Evolutionary conservation across 345 rosid species (phyloP).

Genomic region (Geranium brycei): DNA sequence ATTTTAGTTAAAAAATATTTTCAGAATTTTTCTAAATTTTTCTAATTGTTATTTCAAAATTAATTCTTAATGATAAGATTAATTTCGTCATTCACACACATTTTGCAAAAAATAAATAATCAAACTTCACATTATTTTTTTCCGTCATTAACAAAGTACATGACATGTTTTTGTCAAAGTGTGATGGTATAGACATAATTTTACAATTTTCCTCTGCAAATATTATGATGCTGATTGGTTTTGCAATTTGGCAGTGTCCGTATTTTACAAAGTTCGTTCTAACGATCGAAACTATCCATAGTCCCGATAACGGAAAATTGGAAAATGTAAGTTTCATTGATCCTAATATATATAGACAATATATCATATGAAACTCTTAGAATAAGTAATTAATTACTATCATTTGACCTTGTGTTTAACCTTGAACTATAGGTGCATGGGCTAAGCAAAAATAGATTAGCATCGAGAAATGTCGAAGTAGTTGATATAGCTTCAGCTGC

Average conservation of each 20-base stretch:
- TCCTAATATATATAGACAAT: neutral
- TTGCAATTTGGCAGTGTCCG: conserved; percentile 44
- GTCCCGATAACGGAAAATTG: conserved; percentile 41
- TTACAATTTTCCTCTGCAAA: too few species aligned
- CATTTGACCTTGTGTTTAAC: too few species aligned
- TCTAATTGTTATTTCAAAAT: too few species aligned
- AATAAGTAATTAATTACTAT: neutral
- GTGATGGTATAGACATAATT: too few species aligned
- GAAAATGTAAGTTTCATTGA: conserved; percentile 41
- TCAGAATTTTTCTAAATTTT: too few species aligned
- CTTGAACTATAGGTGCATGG: conserved; percentile 43
- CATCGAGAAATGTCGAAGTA: conserved; percentile 39
- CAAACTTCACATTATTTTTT: too few species aligned
- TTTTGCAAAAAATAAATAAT: too few species aligned
- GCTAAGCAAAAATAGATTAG: conserved; percentile 37
- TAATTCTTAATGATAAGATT: too few species aligned
- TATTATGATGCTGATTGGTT: neutral
- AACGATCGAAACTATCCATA: conserved; percentile 51
- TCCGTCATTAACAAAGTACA: too few species aligned
- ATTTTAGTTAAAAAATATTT: too few species aligned
- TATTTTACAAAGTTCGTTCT: conserved; percentile 52
- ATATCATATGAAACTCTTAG: neutral
- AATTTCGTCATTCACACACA: too few species aligned
- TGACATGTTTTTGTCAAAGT: too few species aligned
- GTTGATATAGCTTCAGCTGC: conserved; percentile 50